Evolutionary conservation across 2,329 filamentous ascomycete species (phyloP), one percentile per base, ranked within the genome.

Genomic region (Phialophora chinensis): DNA sequence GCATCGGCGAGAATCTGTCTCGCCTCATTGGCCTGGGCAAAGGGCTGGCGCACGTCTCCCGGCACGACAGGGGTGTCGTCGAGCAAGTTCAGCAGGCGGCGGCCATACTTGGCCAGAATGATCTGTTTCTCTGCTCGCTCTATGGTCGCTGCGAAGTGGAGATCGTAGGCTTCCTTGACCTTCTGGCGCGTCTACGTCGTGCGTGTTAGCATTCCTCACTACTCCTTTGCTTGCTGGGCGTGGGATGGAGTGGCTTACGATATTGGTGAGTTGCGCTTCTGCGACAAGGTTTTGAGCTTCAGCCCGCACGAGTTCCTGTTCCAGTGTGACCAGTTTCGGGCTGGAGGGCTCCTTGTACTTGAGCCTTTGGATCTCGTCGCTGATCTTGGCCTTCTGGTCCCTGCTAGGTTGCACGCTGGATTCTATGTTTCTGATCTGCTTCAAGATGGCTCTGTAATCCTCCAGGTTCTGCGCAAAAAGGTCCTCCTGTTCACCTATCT

Each of bases 41-140:
- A 98, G 0, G 84, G 79, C n/a, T 85, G 83, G 59, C 90, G 88
- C 17, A 84, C 78, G 76, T 97, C 92, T 56, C 95, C 95, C 1
- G 94, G 94, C 0, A 96, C 90, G 33, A 97, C 88, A 0, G 95
- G 92, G 0, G 89, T 90, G 77, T 97, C 94, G 74, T 99, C 95
- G 11, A 99, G 86, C 47, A 96, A 86, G 72, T 90, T 88, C 63
- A 99, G 79, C 42, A 99, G 86, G 52, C 92, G 89, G 62, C 92
- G 90, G 23, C 93, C 94, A 77, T 98, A 93, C 74, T 91, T 91
- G 65, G 95, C 94, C 17, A 99, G 86, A 67, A 99, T 91, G 74
- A 94, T 91, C 78, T 99, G 95, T 82, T 98, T 98, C 83, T 98
- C 95, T 27, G 93, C 93, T 35, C 94, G 91, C 83, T 99, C 95